phyloP scores from a whole-genome alignment of 2,329 filamentous ascomycete genomes.

The Xylaria polymorpha region DNA sequence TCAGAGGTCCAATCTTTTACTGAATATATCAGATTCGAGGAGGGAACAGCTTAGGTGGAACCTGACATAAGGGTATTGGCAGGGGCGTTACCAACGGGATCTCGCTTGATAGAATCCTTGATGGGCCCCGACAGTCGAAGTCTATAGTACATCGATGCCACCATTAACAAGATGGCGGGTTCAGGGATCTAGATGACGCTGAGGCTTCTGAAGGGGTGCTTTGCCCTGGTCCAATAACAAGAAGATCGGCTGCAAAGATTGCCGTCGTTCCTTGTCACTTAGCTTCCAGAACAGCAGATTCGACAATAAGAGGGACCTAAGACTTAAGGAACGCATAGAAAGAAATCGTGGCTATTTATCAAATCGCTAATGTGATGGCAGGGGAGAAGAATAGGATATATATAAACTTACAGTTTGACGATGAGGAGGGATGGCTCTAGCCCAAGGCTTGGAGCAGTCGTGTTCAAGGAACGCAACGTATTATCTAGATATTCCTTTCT shows the following conservation, averaged over 20 bases:
- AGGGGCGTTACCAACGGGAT: constrained; percentile 25
- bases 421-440: constrained; percentile 13
- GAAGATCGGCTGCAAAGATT: constrained; percentile 21
- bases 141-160: constrained; percentile 30
- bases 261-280: constrained; percentile 19
- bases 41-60: constrained; percentile 25
- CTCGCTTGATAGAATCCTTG: constrained; percentile 23
- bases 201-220: constrained; percentile 13
- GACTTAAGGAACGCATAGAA: constrained; percentile 9
- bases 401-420: constrained; percentile 16
- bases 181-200: constrained; percentile 22
- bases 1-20: constrained; percentile 12
- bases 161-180: constrained; percentile 30
- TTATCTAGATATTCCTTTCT: constrained; percentile 18
- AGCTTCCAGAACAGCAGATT: constrained; percentile 9
- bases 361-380: constrained; percentile 5
- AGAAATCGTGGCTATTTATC: constrained; percentile 1
- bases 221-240: constrained; percentile 14
- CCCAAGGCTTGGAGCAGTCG: not conserved
- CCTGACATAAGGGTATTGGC: constrained; percentile 18
- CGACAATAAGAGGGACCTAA: constrained; percentile 6
- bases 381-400: constrained; percentile 2
- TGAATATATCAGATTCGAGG: constrained; percentile 21
- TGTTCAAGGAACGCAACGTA: constrained; percentile 4
- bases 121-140: constrained; percentile 18